Percentiles rank a stretch among this genome's conserved stretches.
These are phyloP conservation scores for Trypanosoma congolense DNA, from an alignment of 208 protist genomes.

Conservation along the genomic window DNA sequence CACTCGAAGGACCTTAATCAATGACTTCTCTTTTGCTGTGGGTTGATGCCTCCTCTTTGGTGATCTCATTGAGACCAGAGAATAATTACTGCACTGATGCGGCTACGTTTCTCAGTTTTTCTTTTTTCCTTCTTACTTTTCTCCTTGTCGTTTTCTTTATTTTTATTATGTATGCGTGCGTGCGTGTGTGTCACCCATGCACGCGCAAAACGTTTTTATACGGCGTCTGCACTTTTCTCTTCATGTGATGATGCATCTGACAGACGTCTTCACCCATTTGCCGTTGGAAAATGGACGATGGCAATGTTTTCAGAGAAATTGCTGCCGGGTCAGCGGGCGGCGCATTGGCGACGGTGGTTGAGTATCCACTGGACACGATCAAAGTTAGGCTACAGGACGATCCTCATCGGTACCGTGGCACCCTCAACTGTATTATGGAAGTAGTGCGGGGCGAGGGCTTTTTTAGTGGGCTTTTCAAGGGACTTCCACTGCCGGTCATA, in stretches of 20 bases:
- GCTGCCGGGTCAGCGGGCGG: slow-evolving; percentile 73
- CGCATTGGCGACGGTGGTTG: slow-evolving; percentile 68
- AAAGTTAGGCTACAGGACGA: slow-evolving; percentile 90
- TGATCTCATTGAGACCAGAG: too few species aligned
- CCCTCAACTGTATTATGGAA: slow-evolving; percentile 52
- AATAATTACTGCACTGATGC: too few species aligned
- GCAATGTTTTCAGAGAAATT: slow-evolving; percentile 61
- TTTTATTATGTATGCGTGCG: neutral
- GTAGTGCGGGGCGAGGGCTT: slow-evolving; percentile 78
- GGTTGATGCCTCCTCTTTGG: too few species aligned
- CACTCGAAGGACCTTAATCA: too few species aligned
- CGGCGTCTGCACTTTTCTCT: too few species aligned
- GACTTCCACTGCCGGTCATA: slow-evolving; percentile 80
- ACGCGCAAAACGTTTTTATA: too few species aligned
- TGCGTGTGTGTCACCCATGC: too few species aligned
- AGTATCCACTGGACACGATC: slow-evolving; percentile 92
- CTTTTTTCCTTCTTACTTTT: slow-evolving; percentile 2
- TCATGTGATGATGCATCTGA: too few species aligned
- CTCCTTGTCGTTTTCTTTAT: neutral
- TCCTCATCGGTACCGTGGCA: slow-evolving; percentile 53
- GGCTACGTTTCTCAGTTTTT: too few species aligned
- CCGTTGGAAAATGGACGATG: slow-evolving; percentile 38
- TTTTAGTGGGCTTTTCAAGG: slow-evolving; percentile 85
- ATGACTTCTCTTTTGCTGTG: too few species aligned
- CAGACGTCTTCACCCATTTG: too few species aligned